Conservation (phyloP, 106 monocot species). For the Triglochin maritima region DNA sequence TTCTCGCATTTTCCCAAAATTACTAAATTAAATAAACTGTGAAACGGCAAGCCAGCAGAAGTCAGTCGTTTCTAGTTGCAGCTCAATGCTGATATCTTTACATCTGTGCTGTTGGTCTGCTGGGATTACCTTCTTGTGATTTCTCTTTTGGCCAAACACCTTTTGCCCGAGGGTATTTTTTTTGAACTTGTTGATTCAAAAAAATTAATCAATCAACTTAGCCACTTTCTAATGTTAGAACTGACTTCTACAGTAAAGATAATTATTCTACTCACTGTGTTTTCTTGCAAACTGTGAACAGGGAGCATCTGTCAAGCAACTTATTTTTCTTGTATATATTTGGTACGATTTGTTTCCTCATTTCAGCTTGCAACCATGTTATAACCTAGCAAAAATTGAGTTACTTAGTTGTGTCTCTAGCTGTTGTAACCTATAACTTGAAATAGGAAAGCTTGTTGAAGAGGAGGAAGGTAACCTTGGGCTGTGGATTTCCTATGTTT, state of each 20-base stretch:
- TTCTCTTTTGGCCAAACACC: too few species aligned
- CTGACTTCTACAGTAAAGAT: neutral
- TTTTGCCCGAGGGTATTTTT: too few species aligned
- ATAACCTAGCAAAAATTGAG: neutral
- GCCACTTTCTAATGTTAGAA: neutral
- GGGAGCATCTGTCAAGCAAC: slow-evolving; percentile 98
- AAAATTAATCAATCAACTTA: too few species aligned
- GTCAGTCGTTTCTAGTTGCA: too few species aligned
- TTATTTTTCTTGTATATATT: slow-evolving; percentile 96
- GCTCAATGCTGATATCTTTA: too few species aligned
- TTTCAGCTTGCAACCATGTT: neutral
- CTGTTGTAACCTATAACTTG: neutral
- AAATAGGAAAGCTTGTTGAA: slow-evolving; percentile 94
- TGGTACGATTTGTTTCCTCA: slow-evolving; percentile 41
- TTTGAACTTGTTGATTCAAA: too few species aligned
- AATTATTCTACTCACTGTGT: neutral
- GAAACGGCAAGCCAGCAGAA: too few species aligned
- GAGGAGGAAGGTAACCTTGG: slow-evolving; percentile 95
- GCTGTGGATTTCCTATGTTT: slow-evolving; percentile 91
- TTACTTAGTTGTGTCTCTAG: neutral
- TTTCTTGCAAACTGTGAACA: slow-evolving; percentile 16
- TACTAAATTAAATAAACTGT: too few species aligned
- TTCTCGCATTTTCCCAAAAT: too few species aligned
- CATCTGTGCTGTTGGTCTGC: too few species aligned
- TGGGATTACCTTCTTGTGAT: too few species aligned